These are phyloP conservation scores for Debaryomyces psychrophilus DNA, from an alignment of 1,139 yeast genomes.

Conservation along the genomic window DNA sequence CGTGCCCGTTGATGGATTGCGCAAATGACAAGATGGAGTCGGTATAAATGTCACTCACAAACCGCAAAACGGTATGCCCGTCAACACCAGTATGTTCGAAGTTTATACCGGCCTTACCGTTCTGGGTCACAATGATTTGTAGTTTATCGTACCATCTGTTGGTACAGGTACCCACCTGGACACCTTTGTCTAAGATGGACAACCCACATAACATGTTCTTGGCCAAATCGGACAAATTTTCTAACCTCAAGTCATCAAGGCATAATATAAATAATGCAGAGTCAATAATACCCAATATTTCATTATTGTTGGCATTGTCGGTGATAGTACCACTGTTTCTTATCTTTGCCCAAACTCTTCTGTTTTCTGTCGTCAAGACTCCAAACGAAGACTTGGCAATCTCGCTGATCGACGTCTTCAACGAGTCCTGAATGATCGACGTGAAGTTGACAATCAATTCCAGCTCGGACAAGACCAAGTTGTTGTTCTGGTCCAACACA, in stretches of 20 bases:
- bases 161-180: constrained; percentile 91
- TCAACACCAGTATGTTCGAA: constrained; percentile 96
- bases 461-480: constrained; percentile 69
- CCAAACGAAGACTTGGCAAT: constrained; percentile 86
- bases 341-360: constrained; percentile 81
- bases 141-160: constrained; percentile 94
- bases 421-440: constrained; percentile 74
- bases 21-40: constrained; percentile 90
- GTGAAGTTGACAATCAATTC: constrained; percentile 77
- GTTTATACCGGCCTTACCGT: constrained; percentile 91
- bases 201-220: constrained; percentile 87
- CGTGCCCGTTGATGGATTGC: constrained; percentile 73
- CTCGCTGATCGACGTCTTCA: constrained; percentile 59
- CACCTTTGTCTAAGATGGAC: constrained; percentile 76
- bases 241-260: constrained; percentile 74
- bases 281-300: constrained; percentile 74
- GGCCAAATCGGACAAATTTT: constrained; percentile 67
- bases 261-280: constrained; percentile 81
- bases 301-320: constrained; percentile 56
- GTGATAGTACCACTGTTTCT: constrained; percentile 53
- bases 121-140: constrained; percentile 85
- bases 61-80: constrained; percentile 88
- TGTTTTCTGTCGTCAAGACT: constrained; percentile 83
- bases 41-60: constrained; percentile 87
- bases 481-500: constrained; percentile 73